Conservation (phyloP, 2,329 filamentous ascomycete genomes). For the Trichophyton verrucosum region DNA sequence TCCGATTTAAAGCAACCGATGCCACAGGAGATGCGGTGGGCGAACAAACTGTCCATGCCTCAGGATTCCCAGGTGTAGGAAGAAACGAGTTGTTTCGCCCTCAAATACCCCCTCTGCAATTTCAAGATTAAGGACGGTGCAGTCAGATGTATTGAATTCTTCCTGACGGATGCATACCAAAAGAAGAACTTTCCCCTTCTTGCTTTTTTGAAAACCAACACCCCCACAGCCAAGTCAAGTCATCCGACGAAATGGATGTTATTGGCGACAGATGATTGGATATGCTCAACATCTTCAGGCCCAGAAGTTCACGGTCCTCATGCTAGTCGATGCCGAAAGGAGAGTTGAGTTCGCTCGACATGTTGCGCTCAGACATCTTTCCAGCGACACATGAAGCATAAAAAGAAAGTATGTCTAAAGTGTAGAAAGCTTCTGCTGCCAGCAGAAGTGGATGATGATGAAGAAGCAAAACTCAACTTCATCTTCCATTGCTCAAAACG, state of each 20-base stretch:
- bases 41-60: neutral
- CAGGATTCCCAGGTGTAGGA: neutral
- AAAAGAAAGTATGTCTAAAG: neutral
- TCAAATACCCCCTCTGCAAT: neutral
- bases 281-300: neutral
- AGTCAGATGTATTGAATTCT: neutral
- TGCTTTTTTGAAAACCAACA: neutral
- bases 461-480: neutral
- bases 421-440: neutral
- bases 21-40: neutral
- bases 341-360: neutral
- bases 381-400: neutral
- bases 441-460: too few species aligned
- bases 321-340: neutral
- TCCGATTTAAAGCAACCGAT: neutral
- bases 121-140: neutral
- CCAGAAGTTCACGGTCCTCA: conserved; percentile 2
- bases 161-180: neutral
- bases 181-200: neutral
- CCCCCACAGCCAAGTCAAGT: neutral
- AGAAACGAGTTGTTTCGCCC: neutral
- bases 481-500: neutral
- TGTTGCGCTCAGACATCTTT: neutral
- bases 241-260: neutral
- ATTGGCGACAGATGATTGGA: neutral